phyloP scores from a whole-genome alignment of 2,329 filamentous ascomycete species.

The Penicillium freii region DNA sequence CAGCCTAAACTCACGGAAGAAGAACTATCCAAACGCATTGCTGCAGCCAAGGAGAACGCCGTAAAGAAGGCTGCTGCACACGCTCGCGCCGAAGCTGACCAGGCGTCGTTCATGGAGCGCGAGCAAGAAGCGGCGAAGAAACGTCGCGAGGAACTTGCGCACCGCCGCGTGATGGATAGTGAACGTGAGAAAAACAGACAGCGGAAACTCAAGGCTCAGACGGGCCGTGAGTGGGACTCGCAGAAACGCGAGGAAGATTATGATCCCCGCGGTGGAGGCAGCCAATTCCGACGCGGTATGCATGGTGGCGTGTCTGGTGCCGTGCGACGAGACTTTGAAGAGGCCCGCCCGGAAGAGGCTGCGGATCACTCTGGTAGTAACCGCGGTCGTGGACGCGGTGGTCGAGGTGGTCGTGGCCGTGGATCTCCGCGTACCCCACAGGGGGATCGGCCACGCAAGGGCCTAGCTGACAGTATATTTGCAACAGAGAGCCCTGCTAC shows the following conservation, averaged over 20 bases:
- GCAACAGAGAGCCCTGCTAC: conserved; percentile 15
- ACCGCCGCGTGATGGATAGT: conserved; percentile 59
- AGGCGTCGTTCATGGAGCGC: conserved; percentile 62
- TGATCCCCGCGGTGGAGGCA: conserved; percentile 40
- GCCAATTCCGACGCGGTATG: conserved; percentile 51
- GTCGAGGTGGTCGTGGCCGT: conserved; percentile 29
- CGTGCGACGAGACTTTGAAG: conserved; percentile 31
- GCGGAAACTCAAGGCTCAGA: conserved; percentile 58
- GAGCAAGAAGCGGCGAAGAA: conserved; percentile 59
- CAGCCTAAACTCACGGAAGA: conserved; percentile 64
- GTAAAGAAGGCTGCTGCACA: conserved; percentile 60
- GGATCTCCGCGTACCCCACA: conserved; percentile 27
- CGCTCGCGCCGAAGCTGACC: conserved; percentile 65
- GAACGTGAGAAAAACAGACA: conserved; percentile 61
- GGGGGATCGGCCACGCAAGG: conserved; percentile 23
- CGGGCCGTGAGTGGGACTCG: conserved; percentile 62
- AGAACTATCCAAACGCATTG: conserved; percentile 61
- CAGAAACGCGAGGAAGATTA: conserved; percentile 60
- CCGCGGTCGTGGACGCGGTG: conserved; percentile 32
- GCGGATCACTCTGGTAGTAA: conserved; percentile 23
- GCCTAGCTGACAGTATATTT: conserved; percentile 15
- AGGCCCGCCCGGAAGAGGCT: conserved; percentile 25
- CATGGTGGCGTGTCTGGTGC: conserved; percentile 50
- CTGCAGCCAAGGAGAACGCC: conserved; percentile 61
- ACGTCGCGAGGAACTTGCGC: conserved; percentile 50